Percentiles rank a stretch among this genome's conserved stretches.
phyloP scores from a whole-genome alignment of 2,329 filamentous ascomycete species.

The Aspergillus fijiensis region DNA sequence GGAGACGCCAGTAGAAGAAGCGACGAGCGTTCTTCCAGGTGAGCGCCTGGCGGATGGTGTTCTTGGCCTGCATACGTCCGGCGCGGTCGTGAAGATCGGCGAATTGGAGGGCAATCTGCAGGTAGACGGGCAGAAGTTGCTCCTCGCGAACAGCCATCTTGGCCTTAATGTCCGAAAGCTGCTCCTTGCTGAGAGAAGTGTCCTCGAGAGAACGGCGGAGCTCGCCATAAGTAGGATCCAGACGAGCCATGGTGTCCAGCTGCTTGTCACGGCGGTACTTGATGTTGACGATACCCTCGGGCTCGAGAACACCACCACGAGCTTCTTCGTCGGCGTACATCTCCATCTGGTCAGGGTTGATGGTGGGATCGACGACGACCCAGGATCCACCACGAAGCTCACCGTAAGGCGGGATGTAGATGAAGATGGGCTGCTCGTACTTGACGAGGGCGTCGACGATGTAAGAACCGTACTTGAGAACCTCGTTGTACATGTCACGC shows the following conservation, averaged over 20 bases:
- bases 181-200: conserved; percentile 67
- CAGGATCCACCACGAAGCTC: conserved; percentile 98
- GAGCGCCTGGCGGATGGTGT: conserved; percentile 79
- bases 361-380: conserved; percentile 98
- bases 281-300: conserved; percentile 97
- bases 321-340: conserved; percentile 98
- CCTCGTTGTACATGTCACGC: conserved; percentile 99
- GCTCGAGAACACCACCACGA: conserved; percentile 94
- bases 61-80: conserved; percentile 97
- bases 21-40: conserved; percentile 86
- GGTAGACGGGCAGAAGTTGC: conserved; percentile 85
- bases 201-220: conserved; percentile 77
- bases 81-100: conserved; percentile 96
- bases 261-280: conserved; percentile 98
- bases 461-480: conserved; percentile 98
- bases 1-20: conserved; percentile 99
- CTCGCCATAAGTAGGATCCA: conserved; percentile 78
- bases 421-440: conserved; percentile 97
- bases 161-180: conserved; percentile 75
- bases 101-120: conserved; percentile 93
- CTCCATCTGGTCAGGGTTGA: conserved; percentile 95
- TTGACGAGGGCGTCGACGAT: conserved; percentile 98
- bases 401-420: conserved; percentile 95
- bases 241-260: conserved; percentile 92
- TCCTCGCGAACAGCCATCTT: conserved; percentile 85